A percentile compares a stretch with the other conserved stretches of the same genome.
Conservation (phyloP, 2,329 filamentous ascomycete genomes). For the Fusarium siculi region DNA sequence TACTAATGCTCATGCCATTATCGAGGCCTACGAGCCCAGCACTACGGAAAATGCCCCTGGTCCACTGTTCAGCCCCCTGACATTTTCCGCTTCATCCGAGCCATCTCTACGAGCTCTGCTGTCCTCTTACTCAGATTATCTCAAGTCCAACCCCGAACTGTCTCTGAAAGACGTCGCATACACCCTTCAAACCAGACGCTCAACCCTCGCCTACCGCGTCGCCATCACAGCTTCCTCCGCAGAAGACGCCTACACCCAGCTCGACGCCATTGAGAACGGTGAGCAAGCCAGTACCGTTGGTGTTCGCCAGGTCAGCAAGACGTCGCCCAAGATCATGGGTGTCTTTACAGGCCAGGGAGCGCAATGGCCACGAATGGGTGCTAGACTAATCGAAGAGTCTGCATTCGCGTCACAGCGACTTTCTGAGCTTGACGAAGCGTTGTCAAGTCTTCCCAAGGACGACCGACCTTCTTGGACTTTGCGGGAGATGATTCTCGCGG, state of each 20-base stretch:
- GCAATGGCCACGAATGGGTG: slow-evolving; percentile 49
- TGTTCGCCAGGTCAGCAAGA: not conserved
- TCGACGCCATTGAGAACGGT: not conserved
- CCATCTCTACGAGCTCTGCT: fast-evolving
- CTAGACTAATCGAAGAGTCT: not conserved
- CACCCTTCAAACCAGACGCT: not conserved
- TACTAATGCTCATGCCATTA: slow-evolving; percentile 47
- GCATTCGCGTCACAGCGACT: not conserved
- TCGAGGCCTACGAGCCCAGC: not conserved
- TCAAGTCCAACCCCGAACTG: not conserved
- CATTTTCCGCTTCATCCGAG: slow-evolving; percentile 2
- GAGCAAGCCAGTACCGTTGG: fast-evolving
- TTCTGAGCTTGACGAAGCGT: not conserved
- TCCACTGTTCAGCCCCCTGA: not conserved
- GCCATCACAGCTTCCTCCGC: not conserved
- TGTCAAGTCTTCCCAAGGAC: not conserved
- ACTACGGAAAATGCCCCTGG: fast-evolving
- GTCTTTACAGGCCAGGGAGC: slow-evolving; percentile 52
- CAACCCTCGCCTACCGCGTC: not conserved
- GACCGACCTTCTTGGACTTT: not conserved
- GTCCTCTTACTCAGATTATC: fast-evolving
- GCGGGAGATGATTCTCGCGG: not conserved
- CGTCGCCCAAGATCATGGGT: not conserved
- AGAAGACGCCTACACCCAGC: not conserved
- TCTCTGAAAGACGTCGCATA: not conserved